phyloP scores from a whole-genome alignment of 345 rosid genomes.

The Brassica rapa region DNA sequence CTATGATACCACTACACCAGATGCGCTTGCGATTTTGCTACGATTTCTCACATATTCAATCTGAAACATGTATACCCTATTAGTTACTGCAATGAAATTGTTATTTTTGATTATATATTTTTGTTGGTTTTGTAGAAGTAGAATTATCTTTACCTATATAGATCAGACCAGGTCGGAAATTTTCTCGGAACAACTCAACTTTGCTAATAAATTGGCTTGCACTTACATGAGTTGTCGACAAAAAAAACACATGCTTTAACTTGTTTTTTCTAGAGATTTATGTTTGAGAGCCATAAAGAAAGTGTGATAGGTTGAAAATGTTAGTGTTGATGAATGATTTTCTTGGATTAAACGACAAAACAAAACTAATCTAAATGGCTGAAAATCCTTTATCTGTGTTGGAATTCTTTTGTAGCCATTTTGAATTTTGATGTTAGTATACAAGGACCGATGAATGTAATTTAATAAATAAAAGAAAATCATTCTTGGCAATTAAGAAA shows the following conservation, averaged over 20 bases:
- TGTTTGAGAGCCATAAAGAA: not conserved
- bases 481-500: not conserved
- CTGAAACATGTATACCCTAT: no score
- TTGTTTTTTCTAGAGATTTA: not conserved
- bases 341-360: not conserved
- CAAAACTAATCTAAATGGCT: not conserved
- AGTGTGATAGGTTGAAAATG: not conserved
- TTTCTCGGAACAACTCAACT: no score
- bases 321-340: not conserved
- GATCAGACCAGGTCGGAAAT: no score
- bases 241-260: not conserved
- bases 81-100: not conserved
- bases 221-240: no score
- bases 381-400: not conserved
- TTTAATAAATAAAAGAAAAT: not conserved
- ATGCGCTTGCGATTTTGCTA: not conserved
- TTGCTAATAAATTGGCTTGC: no score
- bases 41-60: no score
- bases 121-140: not conserved
- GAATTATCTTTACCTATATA: no score
- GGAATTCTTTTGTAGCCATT: not conserved
- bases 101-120: no score
- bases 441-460: not conserved
- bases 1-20: conserved; percentile 80
- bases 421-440: not conserved